Base-by-base conservation (phyloP, 202 grass and related monocot species). In the Schoenoplectus triqueter region DNA sequence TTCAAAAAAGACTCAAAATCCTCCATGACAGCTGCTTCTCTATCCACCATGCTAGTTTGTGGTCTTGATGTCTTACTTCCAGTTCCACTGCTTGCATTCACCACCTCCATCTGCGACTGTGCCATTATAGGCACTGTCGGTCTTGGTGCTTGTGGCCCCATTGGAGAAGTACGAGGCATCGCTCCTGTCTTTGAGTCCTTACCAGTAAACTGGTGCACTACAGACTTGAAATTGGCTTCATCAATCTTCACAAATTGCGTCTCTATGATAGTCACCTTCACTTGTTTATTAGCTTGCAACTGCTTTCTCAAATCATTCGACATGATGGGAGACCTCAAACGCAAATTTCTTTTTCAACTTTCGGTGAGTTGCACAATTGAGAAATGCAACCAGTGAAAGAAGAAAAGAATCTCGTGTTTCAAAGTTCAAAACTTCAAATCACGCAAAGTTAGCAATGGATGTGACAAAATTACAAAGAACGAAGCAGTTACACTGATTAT, bases 261-360 rank as follows among this genome's bases (percentile, higher is more conserved):
- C 90, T 89, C 94, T 88, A 97, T 94, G 82, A 92, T 78, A 49
- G 87, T 97, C 45, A 97, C 88, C 85, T 92, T 97, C 14, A 92
- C 84, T 45, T 74, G 59, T 40, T 47, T 41, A 10, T 46, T 41
- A 22, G 50, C 19, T 19, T 20, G 51, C 73, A 31, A 31, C 31
- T 31, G 31, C 31, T 31, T 31, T 31, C 31, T 31, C 31, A 31
- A 31, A 31, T 48, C 42, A 48, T 20, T 31, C 31, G 31, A 31
- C 31, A 31, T 31, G 31, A 31, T 31, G 31, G 31, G 31, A 31
- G 31, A 31, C 31, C 31, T 31, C 31, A 31, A 31, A 31, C 31
- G 31, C 31, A 31, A 31, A 31, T 31, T 31, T 31, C 31, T 31
- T 31, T 31, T 31, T 31, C 31, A 31, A 31, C 31, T 31, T 31